These are phyloP conservation scores for Pseudopithomyces maydicus DNA, from an alignment of 2,329 filamentous ascomycete species.

Conservation along the genomic window DNA sequence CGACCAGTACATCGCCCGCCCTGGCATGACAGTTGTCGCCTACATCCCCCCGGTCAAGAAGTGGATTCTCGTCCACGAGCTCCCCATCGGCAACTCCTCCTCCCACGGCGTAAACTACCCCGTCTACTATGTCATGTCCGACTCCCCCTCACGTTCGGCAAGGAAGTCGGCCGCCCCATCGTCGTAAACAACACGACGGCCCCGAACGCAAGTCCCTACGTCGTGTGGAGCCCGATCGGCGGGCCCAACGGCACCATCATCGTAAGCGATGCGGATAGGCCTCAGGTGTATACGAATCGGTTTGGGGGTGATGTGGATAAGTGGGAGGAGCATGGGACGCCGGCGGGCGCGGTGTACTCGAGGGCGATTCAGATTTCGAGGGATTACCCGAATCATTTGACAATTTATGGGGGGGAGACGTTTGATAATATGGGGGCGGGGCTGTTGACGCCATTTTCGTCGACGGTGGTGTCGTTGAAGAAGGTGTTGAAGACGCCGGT, in stretches of 20 bases:
- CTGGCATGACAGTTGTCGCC: conserved; percentile 28
- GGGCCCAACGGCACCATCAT: conserved; percentile 28
- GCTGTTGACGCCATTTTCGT: conserved; percentile 17
- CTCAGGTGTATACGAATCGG: conserved; percentile 24
- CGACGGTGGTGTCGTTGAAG: conserved; percentile 18
- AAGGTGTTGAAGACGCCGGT: conserved; percentile 11
- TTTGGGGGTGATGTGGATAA: conserved; percentile 19
- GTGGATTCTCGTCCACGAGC: conserved; percentile 29
- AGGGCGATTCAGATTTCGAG: conserved; percentile 24
- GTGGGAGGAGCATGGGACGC: conserved; percentile 25
- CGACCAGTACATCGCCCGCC: conserved; percentile 21
- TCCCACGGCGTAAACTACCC: not conserved
- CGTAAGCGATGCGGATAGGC: conserved; percentile 21
- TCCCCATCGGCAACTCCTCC: not conserved
- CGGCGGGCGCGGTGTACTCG: conserved; percentile 24
- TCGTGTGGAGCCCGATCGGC: conserved; percentile 25
- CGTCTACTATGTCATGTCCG: not conserved
- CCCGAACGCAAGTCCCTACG: conserved; percentile 25
- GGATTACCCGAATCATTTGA: conserved; percentile 17
- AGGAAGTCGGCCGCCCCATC: conserved; percentile 17
- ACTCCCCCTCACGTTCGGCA: conserved; percentile 23
- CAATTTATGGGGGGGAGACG: conserved; percentile 25
- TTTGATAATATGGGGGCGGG: conserved; percentile 16
- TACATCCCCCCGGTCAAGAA: conserved; percentile 25
- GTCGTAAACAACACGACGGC: conserved; percentile 22